Percentiles rank a stretch among this genome's conserved stretches.
Conservation (phyloP, 78 protist genomes). For the Trichosphaerium sp. region DNA sequence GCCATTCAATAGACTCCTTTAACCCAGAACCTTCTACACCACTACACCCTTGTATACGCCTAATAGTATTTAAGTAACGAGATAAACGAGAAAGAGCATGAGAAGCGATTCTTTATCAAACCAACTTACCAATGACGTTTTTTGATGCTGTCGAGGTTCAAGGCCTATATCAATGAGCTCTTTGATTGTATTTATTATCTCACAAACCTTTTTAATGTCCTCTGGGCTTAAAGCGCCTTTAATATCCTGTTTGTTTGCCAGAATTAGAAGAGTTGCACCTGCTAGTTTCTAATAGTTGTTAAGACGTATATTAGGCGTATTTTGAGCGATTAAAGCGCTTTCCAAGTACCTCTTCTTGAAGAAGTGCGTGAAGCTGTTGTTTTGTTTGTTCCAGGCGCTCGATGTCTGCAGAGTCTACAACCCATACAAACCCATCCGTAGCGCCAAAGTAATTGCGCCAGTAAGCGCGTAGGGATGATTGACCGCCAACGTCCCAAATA, state of each 20-base stretch:
- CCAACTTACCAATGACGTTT: background rate
- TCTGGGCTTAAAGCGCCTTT: constrained; percentile 61
- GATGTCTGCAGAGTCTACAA: constrained; percentile 85
- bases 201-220: constrained; percentile 45
- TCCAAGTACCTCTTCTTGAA: constrained; percentile 65
- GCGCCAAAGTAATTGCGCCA: constrained; percentile 96
- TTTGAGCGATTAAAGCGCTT: background rate
- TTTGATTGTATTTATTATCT: background rate
- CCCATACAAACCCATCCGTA: constrained; percentile 98
- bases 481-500: constrained; percentile 99
- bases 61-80: background rate
- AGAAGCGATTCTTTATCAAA: background rate
- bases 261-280: constrained; percentile 91
- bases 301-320: background rate
- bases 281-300: constrained; percentile 56
- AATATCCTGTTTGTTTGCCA: constrained; percentile 97
- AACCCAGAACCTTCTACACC: constrained; percentile 90
- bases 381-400: constrained; percentile 78
- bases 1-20: constrained; percentile 88
- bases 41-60: constrained; percentile 41
- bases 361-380: constrained; percentile 52
- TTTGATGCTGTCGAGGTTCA: background rate
- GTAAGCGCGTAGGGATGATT: constrained; percentile 90
- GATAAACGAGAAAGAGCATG: background rate
- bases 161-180: background rate